Evolutionary conservation across 768 basidiomycete species (phyloP), one percentile per base, ranked within the genome.

Genomic region (Pleurotus tuoliensis): DNA sequence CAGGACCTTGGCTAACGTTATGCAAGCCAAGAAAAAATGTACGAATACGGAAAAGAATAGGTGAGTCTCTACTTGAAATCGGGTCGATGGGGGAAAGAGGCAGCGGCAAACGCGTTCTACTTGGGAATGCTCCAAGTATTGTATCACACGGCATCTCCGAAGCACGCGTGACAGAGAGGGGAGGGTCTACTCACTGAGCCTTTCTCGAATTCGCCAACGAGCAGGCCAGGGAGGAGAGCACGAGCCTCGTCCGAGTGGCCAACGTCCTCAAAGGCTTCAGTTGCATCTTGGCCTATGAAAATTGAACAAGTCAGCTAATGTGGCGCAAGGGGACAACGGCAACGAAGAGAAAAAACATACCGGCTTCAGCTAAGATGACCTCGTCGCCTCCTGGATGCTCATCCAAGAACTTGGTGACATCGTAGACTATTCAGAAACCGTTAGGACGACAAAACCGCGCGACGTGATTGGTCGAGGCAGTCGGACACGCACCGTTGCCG

Each of bases 331-430:
- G 57, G 24, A 53, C n/a, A 44, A 15, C n/a, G 41, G 45, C 58
- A 56, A 58, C 50, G 38, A 18, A 41, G 59, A 22, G 16, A 56
- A 61, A 61, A 46, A 67, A 79, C 89, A 67, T 73, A 87, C 92
- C 91, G 67, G 85, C 87, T 76, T 99, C 97, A 58, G 91, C 88
- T 52, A 98, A 73, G 60, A 99, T 83, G 55, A 99, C 96, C 77
- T 99, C 97, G 76, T 98, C 97, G 61, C 97, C 97, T 70, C 96
- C 96, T 20, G 94, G 95, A 68, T 97, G 95, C 95, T 96, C 95
- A 75, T 98, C 95, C 65, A 94, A 76, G 82, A 98, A 98, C 68
- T 90, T 89, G 39, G 93, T 86, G 61, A 88, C 87, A 74, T 96
- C 82, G 78, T 98, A 98, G 54, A 98, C 96, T 96, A 71, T 41